Conservation (phyloP, 78 protist genomes). For the Emiliania huxleyi region DNA sequence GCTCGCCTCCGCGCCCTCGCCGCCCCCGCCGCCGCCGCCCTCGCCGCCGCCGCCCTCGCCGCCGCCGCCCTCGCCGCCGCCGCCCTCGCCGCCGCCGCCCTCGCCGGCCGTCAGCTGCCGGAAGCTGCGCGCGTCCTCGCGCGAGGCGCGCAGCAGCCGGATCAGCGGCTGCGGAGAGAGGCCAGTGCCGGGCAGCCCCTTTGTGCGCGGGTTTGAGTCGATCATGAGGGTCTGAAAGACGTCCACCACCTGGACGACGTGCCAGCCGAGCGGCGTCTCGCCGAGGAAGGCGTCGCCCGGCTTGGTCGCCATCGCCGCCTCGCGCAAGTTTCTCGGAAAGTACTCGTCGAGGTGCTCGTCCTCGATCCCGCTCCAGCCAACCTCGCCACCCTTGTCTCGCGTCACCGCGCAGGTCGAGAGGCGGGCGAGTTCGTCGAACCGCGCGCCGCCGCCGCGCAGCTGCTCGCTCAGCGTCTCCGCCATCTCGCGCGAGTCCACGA, state of each 20-base stretch:
- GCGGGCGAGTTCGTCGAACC: not conserved
- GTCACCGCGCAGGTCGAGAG: not conserved
- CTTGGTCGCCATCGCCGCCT: not conserved
- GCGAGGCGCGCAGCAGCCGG: constrained; percentile 1
- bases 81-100: not conserved
- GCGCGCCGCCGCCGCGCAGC: not conserved
- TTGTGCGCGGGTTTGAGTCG: not conserved
- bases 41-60: not conserved
- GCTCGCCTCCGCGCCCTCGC: no score
- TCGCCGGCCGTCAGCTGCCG: not conserved
- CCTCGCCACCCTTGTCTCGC: constrained; percentile 17
- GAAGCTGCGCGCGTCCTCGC: not conserved
- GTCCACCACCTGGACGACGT: not conserved
- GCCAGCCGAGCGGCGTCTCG: not conserved
- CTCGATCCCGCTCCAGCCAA: not conserved
- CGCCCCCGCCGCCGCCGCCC: not conserved
- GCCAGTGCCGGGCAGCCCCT: not conserved
- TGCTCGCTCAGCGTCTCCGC: not conserved
- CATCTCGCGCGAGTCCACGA: not conserved
- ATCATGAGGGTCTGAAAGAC: not conserved
- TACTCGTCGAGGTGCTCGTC: not conserved
- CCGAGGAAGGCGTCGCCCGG: not conserved
- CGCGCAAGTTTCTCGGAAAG: not conserved
- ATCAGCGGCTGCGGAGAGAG: not conserved
- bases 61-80: not conserved